Evolutionary conservation across 441 rosid species (phyloP).

Genomic region (Theobroma grandiflorum): DNA sequence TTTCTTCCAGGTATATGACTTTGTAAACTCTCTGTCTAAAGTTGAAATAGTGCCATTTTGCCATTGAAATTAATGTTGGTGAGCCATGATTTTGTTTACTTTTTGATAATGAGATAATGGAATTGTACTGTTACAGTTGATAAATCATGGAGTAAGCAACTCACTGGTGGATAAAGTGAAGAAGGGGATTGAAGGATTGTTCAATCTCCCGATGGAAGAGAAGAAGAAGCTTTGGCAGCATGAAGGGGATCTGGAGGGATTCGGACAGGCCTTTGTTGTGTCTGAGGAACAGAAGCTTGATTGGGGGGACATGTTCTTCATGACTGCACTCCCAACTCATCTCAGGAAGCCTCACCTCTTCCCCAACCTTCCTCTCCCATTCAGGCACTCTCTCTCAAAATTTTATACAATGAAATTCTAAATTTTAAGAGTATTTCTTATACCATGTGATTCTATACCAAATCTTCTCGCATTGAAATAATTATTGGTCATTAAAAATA

Average conservation of each 20-base stretch:
- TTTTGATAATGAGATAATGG: background rate
- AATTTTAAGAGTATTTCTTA: too few relatives aligned
- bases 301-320: conserved; percentile 27
- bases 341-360: conserved; percentile 22
- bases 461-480: too few relatives aligned
- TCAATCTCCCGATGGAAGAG: conserved; percentile 43
- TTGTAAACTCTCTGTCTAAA: too few relatives aligned
- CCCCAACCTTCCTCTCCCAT: conserved; percentile 9
- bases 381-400: background rate
- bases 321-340: background rate
- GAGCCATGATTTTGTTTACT: background rate
- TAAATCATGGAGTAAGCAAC: conserved; percentile 45
- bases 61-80: background rate
- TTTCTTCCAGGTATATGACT: conserved; percentile 42
- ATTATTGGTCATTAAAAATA: too few relatives aligned
- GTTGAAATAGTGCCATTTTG: too few relatives aligned
- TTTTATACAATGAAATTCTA: background rate
- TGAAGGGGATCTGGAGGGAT: conserved; percentile 38
- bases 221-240: conserved; percentile 43
- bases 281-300: conserved; percentile 45
- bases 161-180: conserved; percentile 34
- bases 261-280: conserved; percentile 43
- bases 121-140: conserved; percentile 26
- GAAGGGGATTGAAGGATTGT: conserved; percentile 33
- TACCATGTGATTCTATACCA: background rate